phyloP scores from a whole-genome alignment of 495 filamentous ascomycete genomes.

The Penicillium alfredii region DNA sequence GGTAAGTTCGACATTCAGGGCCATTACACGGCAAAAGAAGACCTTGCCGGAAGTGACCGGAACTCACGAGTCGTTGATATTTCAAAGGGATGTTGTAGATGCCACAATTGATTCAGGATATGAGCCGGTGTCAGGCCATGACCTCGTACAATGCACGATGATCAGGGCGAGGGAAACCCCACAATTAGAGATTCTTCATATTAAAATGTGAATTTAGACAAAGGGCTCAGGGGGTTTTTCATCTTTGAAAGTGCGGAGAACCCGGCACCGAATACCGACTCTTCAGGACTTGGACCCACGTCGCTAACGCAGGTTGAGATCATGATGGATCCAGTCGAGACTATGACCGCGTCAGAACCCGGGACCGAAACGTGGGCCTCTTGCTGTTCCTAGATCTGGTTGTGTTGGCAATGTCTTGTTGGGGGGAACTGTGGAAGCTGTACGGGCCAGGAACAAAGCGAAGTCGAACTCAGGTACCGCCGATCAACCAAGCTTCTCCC shows the following conservation, averaged over 20 bases:
- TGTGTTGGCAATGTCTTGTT: too few relatives aligned
- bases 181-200: constrained; percentile 16
- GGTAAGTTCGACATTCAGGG: constrained; percentile 13
- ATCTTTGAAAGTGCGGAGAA: constrained; percentile 4
- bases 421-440: too few relatives aligned
- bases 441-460: too few relatives aligned
- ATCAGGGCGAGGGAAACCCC: constrained; percentile 9
- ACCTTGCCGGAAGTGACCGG: constrained; percentile 4
- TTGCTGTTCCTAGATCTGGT: too few relatives aligned
- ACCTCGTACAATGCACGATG: not conserved
- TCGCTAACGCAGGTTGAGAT: constrained; percentile 22
- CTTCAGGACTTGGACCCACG: constrained; percentile 15
- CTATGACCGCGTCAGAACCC: too few relatives aligned
- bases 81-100: not conserved
- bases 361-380: too few relatives aligned
- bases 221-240: constrained; percentile 2
- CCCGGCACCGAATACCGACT: not conserved
- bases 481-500: too few relatives aligned
- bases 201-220: constrained; percentile 12
- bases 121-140: not conserved
- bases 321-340: constrained; percentile 11
- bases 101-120: too few relatives aligned
- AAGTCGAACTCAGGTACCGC: too few relatives aligned
- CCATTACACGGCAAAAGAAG: not conserved
- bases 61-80: not conserved